Evolutionary conservation across 176 grass and related monocot species (phyloP), one percentile per base, ranked within the genome.

Genomic region (Avena eriantha): DNA sequence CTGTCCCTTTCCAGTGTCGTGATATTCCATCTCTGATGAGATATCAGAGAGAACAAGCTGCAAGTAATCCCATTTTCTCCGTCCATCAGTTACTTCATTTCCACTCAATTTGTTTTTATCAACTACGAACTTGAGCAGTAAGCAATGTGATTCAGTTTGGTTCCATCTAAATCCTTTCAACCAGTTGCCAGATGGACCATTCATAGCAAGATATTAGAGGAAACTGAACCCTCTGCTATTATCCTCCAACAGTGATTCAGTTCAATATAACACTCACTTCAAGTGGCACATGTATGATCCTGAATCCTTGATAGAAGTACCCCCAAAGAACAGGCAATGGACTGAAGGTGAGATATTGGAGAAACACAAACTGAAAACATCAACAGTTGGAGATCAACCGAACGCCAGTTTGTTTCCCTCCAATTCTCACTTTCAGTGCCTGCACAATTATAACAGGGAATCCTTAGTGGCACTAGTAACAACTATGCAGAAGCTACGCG

Each of bases 181-280:
- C 1, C 71, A 50, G 15, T 73, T 74, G 41, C 23, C 29, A 2
- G 69, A 79, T 51, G 80, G 12, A 31, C 56, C 61, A 80, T 81
- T 22, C 54, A 93, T 87, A 23, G 34, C 80, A 72, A 89, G 79
- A 76, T 76, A 76, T 51, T 76, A 31, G 73, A 51, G 73, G 73
- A 76, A 76, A 76, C 47, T 53, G 73, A 76, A 53, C 47, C 35
- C 14, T 13, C 21, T 26, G 47, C 45, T n/a, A 74, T 17, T 22
- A 3, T 29, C 73, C 46, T 51, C 15, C 46, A 33, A 17, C 73
- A 49, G 15, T 33, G 48, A 15, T 76, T 76, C 48, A 53, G 24
- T 51, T 82, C 46, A 80, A 72, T 88, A 60, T 74, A 95, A 88
- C 83, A 69, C 79, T 90, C 88, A 84, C 9, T 31, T 86, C 31